Evolutionary conservation across 1,284 basidiomycete genomes (phyloP).

Genomic region (Exobasidium cylindrosporum): DNA sequence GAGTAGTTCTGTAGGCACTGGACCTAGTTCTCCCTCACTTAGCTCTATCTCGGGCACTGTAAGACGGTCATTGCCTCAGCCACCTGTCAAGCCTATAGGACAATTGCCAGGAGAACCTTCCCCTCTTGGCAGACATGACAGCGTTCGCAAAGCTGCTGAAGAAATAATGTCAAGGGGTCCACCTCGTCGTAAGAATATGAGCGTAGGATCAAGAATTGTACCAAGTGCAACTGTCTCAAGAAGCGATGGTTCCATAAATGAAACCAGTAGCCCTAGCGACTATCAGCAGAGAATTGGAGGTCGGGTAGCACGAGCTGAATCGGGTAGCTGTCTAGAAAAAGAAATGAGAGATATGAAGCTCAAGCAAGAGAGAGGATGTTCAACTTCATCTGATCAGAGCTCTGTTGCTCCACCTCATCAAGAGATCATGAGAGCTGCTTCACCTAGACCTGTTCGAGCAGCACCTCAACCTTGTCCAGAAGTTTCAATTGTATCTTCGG

Average conservation of each 20-base stretch:
- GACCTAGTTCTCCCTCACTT: background rate
- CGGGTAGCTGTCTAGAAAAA: conserved; percentile 12
- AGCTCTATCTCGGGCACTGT: conserved; percentile 13
- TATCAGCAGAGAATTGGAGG: conserved; percentile 22
- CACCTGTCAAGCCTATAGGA: background rate
- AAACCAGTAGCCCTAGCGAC: background rate
- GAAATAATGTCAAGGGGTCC: conserved; percentile 41
- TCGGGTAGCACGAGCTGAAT: conserved; percentile 22
- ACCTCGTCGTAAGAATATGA: conserved; percentile 24
- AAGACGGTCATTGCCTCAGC: conserved; percentile 13
- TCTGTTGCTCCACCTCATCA: background rate
- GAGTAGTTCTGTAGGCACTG: conserved; percentile 1
- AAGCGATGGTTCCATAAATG: background rate
- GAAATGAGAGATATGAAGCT: conserved; percentile 14
- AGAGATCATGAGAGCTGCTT: conserved; percentile 6
- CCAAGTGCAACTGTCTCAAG: background rate
- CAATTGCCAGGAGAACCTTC: background rate
- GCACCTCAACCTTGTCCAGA: conserved; percentile 1
- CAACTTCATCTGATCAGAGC: background rate
- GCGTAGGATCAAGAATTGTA: conserved; percentile 15
- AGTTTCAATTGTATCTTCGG: background rate
- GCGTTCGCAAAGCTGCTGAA: conserved; percentile 41
- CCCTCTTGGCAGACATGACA: conserved; percentile 33
- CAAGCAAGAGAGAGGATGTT: conserved; percentile 27
- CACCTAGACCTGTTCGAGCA: conserved; percentile 9